Percentiles rank a stretch among this genome's conserved stretches.
Conservation (phyloP, 164 flowering plant species). For the Tetracentron sinense region DNA sequence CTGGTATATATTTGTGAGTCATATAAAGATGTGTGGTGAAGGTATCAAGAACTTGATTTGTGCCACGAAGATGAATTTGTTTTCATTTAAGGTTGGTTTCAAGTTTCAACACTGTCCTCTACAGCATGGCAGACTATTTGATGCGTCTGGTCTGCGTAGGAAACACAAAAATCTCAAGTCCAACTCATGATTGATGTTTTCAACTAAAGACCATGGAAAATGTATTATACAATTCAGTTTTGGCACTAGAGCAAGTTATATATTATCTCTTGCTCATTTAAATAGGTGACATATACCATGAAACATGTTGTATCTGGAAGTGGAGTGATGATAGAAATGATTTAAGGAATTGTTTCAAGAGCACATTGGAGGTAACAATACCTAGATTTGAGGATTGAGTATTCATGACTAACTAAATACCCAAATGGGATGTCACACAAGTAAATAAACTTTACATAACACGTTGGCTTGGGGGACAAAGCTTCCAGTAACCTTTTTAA, state of each 20-base stretch:
- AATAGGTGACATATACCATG: neutral
- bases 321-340: too few relatives aligned
- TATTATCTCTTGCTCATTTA: neutral
- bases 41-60: too few relatives aligned
- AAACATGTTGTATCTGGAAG: neutral
- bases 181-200: neutral
- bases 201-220: neutral
- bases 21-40: too few relatives aligned
- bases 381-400: too few relatives aligned
- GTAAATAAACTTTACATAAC: neutral
- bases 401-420: neutral
- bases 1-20: too few relatives aligned
- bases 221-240: neutral
- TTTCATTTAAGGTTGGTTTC: neutral
- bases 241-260: neutral
- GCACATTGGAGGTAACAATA: too few relatives aligned
- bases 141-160: neutral
- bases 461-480: neutral
- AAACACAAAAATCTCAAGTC: neutral
- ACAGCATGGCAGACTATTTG: neutral
- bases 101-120: neutral
- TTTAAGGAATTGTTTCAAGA: too few relatives aligned
- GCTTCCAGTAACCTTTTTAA: neutral
- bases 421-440: neutral
- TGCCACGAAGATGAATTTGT: too few relatives aligned